phyloP scores from a whole-genome alignment of 768 basidiomycete species.

The Cystobasidium onofrii region DNA sequence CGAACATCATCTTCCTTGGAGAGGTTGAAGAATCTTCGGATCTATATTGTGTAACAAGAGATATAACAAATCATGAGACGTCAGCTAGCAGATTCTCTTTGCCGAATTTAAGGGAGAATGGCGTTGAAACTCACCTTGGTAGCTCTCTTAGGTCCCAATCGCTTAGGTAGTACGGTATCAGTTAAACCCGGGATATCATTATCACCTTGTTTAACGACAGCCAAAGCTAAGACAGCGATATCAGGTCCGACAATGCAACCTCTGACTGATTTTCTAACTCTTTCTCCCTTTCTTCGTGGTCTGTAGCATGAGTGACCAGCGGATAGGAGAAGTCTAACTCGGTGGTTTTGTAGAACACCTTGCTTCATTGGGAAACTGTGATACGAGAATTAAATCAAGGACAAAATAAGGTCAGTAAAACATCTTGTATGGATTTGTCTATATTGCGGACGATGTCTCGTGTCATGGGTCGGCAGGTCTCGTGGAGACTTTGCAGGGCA shows the following conservation, averaged over 20 bases:
- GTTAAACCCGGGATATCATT: conserved; percentile 81
- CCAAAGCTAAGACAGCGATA: conserved; percentile 84
- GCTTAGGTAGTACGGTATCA: conserved; percentile 83
- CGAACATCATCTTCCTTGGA: conserved; percentile 96
- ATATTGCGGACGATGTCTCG: no score
- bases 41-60: no score
- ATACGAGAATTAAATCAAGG: background rate
- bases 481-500: no score
- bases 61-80: conserved; percentile 52
- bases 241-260: conserved; percentile 97
- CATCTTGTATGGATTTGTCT: no score
- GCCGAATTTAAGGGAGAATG: background rate
- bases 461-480: no score
- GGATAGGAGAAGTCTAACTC: conserved; percentile 84
- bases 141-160: conserved; percentile 83
- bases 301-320: conserved; percentile 99
- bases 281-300: conserved; percentile 79
- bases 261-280: conserved; percentile 97
- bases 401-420: background rate
- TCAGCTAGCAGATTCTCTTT: background rate
- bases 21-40: conserved; percentile 94
- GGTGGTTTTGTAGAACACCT: conserved; percentile 87
- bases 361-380: conserved; percentile 96
- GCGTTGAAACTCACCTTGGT: conserved; percentile 29
- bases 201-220: conserved; percentile 93